phyloP scores from a whole-genome alignment of 805 yeast genomes.

The Wickerhamomyces ciferrii region DNA sequence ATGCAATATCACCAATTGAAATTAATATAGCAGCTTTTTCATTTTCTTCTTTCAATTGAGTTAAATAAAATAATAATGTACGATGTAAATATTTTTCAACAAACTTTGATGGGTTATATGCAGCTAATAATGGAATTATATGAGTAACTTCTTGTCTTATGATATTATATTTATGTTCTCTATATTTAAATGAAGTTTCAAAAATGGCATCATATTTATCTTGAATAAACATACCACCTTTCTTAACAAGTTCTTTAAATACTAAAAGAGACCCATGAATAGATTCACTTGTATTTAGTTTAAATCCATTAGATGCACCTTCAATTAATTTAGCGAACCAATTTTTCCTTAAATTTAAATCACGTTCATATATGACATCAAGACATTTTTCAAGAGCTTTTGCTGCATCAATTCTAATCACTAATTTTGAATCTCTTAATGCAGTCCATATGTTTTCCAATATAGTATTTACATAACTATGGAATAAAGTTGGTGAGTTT shows the following conservation, averaged over 20 bases:
- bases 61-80: constrained; percentile 69
- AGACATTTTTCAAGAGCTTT: constrained; percentile 73
- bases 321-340: constrained; percentile 73
- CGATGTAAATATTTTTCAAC: constrained; percentile 78
- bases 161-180: constrained; percentile 69
- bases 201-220: constrained; percentile 73
- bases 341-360: constrained; percentile 57
- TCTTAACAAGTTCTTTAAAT: constrained; percentile 68
- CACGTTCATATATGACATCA: constrained; percentile 75
- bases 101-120: constrained; percentile 69
- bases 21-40: constrained; percentile 74
- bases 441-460: constrained; percentile 86
- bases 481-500: constrained; percentile 80
- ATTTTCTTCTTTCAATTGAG: constrained; percentile 68
- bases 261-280: constrained; percentile 87
- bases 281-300: constrained; percentile 50
- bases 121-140: constrained; percentile 78
- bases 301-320: constrained; percentile 60
- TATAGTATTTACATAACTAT: constrained; percentile 71
- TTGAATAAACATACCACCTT: constrained; percentile 68
- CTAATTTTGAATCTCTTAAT: constrained; percentile 68
- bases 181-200: constrained; percentile 66
- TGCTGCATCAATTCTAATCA: constrained; percentile 81
- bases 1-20: constrained; percentile 81
- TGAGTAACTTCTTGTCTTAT: constrained; percentile 82